Evolutionary conservation across 345 rosid species (phyloP).

Genomic region (Salix brachista): DNA sequence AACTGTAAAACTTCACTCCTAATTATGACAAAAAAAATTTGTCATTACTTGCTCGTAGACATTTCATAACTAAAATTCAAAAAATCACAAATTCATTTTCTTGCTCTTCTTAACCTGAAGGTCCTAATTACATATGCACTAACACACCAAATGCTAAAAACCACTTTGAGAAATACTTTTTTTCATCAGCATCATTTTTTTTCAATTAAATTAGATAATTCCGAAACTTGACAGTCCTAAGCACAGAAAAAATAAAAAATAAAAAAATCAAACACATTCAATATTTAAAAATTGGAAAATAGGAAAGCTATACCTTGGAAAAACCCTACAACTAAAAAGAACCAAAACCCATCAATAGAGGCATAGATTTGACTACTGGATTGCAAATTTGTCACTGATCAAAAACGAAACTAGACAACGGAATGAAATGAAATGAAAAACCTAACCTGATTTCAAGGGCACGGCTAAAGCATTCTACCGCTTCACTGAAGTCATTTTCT

Average conservation of each 20-base stretch:
- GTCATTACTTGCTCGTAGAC: background rate
- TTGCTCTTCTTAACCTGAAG: background rate
- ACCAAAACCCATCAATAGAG: background rate
- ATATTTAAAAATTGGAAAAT: background rate
- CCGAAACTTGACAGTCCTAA: background rate
- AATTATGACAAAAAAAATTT: background rate
- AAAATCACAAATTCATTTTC: background rate
- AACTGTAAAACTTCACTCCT: background rate
- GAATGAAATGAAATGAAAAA: background rate
- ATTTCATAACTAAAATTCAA: background rate
- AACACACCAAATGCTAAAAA: background rate
- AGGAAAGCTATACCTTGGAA: background rate
- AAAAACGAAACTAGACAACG: background rate
- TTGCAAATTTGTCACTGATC: background rate
- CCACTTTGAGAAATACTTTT: background rate
- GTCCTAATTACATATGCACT: background rate
- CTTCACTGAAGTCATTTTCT: constrained; percentile 62
- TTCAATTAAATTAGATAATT: background rate
- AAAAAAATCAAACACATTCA: background rate
- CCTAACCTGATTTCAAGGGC: constrained; percentile 83
- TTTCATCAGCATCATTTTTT: background rate
- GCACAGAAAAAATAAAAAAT: background rate
- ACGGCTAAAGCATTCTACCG: constrained; percentile 91
- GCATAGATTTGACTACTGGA: background rate
- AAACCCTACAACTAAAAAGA: background rate